Conservation (phyloP, 306 rosid genomes). For the Ormosia emarginata region DNA sequence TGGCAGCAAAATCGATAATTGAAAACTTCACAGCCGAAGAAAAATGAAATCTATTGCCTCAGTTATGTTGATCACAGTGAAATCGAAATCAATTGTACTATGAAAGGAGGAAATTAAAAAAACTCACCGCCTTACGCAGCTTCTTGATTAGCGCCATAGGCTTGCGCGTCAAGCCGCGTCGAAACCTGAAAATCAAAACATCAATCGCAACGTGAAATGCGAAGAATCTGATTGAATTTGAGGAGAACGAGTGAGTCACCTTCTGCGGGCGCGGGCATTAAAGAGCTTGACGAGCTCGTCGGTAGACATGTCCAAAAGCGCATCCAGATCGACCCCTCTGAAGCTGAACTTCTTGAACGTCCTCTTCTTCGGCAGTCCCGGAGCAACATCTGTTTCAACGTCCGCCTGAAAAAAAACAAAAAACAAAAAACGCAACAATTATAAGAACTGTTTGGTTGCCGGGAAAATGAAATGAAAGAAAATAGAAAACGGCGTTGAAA, state of each 20-base stretch:
- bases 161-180: conserved; percentile 53
- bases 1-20: not conserved
- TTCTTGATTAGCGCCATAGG: conserved; percentile 62
- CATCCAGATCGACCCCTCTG: conserved; percentile 65
- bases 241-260: conserved; percentile 24
- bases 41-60: too few relatives aligned
- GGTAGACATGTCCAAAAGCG: conserved; percentile 69
- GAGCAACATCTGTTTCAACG: conserved; percentile 50
- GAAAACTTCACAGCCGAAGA: too few relatives aligned
- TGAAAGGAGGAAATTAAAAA: not conserved
- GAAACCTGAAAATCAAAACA: conserved; percentile 30
- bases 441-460: not conserved
- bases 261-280: conserved; percentile 63
- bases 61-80: not conserved
- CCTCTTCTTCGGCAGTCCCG: conserved; percentile 72
- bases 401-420: conserved; percentile 48
- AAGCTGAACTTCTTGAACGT: conserved; percentile 79
- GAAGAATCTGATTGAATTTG: not conserved
- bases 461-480: not conserved
- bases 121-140: conserved; percentile 50
- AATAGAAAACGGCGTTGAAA: not conserved
- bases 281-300: conserved; percentile 80
- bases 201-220: not conserved
- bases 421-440: not conserved
- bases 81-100: not conserved